These are phyloP conservation scores for Ganoderma multipileum DNA, from an alignment of 1,284 basidiomycete species.

Conservation along the genomic window DNA sequence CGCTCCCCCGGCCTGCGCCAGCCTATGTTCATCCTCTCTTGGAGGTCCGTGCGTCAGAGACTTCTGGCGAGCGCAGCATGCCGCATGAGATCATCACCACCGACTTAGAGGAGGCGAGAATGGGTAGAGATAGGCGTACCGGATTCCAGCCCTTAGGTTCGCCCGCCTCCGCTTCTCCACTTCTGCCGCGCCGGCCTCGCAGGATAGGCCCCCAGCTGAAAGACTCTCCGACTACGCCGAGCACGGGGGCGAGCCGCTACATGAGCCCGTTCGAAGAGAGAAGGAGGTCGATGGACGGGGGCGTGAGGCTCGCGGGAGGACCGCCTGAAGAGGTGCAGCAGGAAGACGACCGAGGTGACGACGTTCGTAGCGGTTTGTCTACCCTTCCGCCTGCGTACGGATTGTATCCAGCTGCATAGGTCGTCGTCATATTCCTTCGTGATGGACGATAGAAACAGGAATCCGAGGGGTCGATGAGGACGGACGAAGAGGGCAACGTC, in stretches of 20 bases:
- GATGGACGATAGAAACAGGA: background rate
- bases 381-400: background rate
- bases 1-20: background rate
- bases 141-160: background rate
- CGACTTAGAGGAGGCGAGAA: background rate
- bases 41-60: background rate
- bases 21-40: background rate
- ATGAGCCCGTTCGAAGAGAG: background rate
- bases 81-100: background rate
- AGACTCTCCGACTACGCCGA: background rate
- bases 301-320: constrained; percentile 1
- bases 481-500: background rate
- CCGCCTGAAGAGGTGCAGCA: background rate
- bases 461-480: background rate
- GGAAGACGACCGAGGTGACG: background rate
- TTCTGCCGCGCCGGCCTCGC: background rate
- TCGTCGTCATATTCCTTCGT: too few species aligned
- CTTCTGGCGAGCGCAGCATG: background rate
- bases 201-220: background rate
- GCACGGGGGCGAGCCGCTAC: background rate
- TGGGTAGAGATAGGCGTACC: background rate
- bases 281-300: constrained; percentile 1
- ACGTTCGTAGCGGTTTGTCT: background rate
- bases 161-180: background rate
- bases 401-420: background rate